These are phyloP conservation scores for Ustilago shanxiensis DNA, from an alignment of 1,284 basidiomycete genomes.

Conservation along the genomic window DNA sequence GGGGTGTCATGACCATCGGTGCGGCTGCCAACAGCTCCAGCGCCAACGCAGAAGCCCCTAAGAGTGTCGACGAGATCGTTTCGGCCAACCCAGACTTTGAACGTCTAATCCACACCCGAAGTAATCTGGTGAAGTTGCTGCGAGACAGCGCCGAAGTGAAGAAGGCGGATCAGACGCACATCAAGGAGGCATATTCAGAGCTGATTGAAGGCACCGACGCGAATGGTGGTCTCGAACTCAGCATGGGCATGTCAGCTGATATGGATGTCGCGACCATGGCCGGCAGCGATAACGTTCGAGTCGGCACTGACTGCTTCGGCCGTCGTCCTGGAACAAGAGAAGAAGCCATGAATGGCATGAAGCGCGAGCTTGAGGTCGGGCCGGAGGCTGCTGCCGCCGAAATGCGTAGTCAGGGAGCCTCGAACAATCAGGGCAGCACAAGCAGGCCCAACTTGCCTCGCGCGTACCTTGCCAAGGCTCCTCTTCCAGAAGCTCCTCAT, in stretches of 20 bases:
- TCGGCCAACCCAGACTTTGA: slow-evolving; percentile 87
- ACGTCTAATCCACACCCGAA: slow-evolving; percentile 77
- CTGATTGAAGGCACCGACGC: slow-evolving; percentile 57
- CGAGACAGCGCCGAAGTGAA: slow-evolving; percentile 24
- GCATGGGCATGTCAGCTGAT: slow-evolving; percentile 99
- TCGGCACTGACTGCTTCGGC: slow-evolving; percentile 93
- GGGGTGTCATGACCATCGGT: slow-evolving; percentile 97
- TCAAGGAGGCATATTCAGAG: slow-evolving; percentile 41
- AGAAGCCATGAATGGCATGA: slow-evolving; percentile 60
- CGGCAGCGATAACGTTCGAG: slow-evolving; percentile 88
- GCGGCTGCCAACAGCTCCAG: slow-evolving; percentile 72
- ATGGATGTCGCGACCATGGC: slow-evolving; percentile 86
- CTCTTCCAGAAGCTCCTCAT: slow-evolving; percentile 34
- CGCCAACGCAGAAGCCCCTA: slow-evolving; percentile 75
- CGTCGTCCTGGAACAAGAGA: slow-evolving; percentile 64
- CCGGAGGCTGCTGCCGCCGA: slow-evolving; percentile 43
- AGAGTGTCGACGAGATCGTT: slow-evolving; percentile 73
- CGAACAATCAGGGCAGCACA: neutral
- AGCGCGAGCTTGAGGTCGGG: slow-evolving; percentile 55
- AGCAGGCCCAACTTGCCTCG: slow-evolving; percentile 21
- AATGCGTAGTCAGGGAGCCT: slow-evolving; percentile 12
- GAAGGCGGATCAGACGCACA: slow-evolving; percentile 24
- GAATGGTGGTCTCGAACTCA: slow-evolving; percentile 79
- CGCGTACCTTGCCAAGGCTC: slow-evolving; percentile 34
- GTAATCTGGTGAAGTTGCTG: slow-evolving; percentile 73